These are phyloP conservation scores for Anthracocystis walkeri DNA, from an alignment of 1,284 basidiomycete species.

Conservation along the genomic window DNA sequence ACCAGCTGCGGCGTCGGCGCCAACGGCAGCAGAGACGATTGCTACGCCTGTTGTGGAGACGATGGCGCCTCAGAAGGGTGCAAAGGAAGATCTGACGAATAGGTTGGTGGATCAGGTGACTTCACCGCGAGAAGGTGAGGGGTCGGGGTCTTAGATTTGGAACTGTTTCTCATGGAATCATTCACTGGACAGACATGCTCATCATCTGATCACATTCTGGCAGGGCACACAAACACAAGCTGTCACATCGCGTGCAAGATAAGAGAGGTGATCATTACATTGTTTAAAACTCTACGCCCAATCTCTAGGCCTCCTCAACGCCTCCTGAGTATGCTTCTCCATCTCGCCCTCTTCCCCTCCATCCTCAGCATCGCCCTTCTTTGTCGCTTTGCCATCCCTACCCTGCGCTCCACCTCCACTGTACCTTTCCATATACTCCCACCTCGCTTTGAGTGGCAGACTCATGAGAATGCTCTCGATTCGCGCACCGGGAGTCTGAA, in stretches of 20 bases:
- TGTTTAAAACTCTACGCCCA: constrained; percentile 43
- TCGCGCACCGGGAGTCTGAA: constrained; percentile 67
- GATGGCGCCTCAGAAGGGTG: not conserved
- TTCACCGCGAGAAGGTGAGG: not conserved
- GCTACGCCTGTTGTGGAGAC: constrained; percentile 24
- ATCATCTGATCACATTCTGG: not conserved
- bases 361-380: constrained; percentile 7
- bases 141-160: not conserved
- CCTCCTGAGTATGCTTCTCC: constrained; percentile 51
- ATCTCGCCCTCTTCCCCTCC: constrained; percentile 33
- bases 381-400: constrained; percentile 46
- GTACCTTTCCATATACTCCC: constrained; percentile 67
- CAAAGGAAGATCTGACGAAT: constrained; percentile 4
- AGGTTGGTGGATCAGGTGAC: constrained; percentile 17
- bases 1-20: constrained; percentile 4
- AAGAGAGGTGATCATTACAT: constrained; percentile 1
- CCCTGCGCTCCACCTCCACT: constrained; percentile 58
- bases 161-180: not conserved
- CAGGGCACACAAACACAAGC: not conserved
- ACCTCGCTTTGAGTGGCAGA: constrained; percentile 64
- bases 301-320: constrained; percentile 55
- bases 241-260: not conserved
- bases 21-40: constrained; percentile 36
- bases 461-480: constrained; percentile 70
- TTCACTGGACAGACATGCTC: not conserved